Evolutionary conservation across 2,329 filamentous ascomycete genomes (phyloP).

Genomic region (Knufia fluminis): DNA sequence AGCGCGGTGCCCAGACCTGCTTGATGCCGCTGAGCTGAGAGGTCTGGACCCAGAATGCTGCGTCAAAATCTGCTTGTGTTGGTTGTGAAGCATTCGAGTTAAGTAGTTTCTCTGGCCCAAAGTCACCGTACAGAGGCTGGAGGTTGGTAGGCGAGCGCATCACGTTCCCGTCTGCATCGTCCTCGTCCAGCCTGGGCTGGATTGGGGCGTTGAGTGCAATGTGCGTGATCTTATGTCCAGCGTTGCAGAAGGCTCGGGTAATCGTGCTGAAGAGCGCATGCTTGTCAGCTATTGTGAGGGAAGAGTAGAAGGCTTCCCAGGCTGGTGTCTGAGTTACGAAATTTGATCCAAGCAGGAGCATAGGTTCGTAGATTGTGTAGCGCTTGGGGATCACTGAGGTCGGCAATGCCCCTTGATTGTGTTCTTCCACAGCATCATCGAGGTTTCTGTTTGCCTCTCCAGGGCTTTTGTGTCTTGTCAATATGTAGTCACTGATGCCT

Average conservation of each 20-base stretch:
- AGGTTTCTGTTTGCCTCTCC: background rate
- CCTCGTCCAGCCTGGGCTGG: slow-evolving; percentile 24
- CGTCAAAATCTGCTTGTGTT: slow-evolving; percentile 46
- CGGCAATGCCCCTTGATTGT: background rate
- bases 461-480: background rate
- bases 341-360: slow-evolving; percentile 47
- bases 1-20: slow-evolving; percentile 79
- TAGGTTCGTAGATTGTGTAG: slow-evolving; percentile 49
- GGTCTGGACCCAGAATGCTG: slow-evolving; percentile 69
- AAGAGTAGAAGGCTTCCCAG: slow-evolving; percentile 26
- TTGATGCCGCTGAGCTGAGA: slow-evolving; percentile 66
- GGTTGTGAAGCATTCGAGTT: slow-evolving; percentile 23
- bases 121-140: slow-evolving; percentile 62
- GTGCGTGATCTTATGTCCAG: slow-evolving; percentile 38
- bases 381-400: slow-evolving; percentile 28
- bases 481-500: background rate
- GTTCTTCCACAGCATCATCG: no score
- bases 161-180: slow-evolving; percentile 48
- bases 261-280: slow-evolving; percentile 36
- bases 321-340: slow-evolving; percentile 30
- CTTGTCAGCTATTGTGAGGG: slow-evolving; percentile 25
- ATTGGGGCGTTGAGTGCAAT: slow-evolving; percentile 53
- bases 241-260: slow-evolving; percentile 29
- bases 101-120: slow-evolving; percentile 45
- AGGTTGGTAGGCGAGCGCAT: slow-evolving; percentile 65